These are phyloP conservation scores for Ophiostoma sp. DNA, from an alignment of 2,329 filamentous ascomycete genomes.

Conservation along the genomic window DNA sequence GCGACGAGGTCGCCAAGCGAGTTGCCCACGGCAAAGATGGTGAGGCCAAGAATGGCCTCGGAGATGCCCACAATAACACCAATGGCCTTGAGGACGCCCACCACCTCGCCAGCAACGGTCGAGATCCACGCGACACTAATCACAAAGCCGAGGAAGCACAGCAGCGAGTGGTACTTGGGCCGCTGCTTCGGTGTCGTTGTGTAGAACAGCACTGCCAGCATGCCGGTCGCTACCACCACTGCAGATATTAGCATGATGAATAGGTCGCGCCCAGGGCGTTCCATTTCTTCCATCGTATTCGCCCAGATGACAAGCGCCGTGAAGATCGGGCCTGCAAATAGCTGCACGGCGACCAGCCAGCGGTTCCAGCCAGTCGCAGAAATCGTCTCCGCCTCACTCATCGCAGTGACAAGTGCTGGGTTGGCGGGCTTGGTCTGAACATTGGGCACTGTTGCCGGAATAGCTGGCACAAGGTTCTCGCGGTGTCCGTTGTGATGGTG, in stretches of 20 bases:
- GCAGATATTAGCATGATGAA: slow-evolving; percentile 56
- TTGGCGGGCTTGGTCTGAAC: not conserved
- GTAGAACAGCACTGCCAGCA: slow-evolving; percentile 60
- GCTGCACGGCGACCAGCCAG: slow-evolving; percentile 80
- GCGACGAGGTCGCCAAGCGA: slow-evolving; percentile 90
- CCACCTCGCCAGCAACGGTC: slow-evolving; percentile 90
- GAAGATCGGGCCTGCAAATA: slow-evolving; percentile 83
- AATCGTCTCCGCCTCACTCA: not conserved
- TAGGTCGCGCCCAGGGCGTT: slow-evolving; percentile 48
- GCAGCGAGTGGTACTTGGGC: slow-evolving; percentile 66
- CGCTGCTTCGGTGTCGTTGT: slow-evolving; percentile 63
- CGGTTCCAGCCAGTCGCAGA: slow-evolving; percentile 61
- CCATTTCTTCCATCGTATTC: slow-evolving; percentile 54
- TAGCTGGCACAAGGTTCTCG: not conserved
- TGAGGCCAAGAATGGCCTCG: slow-evolving; percentile 89
- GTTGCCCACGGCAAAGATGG: slow-evolving; percentile 94
- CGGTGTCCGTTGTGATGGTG: not conserved
- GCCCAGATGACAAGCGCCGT: slow-evolving; percentile 71
- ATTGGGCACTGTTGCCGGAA: not conserved
- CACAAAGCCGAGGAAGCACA: slow-evolving; percentile 85
- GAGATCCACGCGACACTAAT: slow-evolving; percentile 96
- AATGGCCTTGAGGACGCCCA: slow-evolving; percentile 86
- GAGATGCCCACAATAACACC: slow-evolving; percentile 90
- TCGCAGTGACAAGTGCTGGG: not conserved
- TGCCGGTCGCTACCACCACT: slow-evolving; percentile 61